Conservation (phyloP, 192 early-diverging fungal species). For the Podochytrium sp. region DNA sequence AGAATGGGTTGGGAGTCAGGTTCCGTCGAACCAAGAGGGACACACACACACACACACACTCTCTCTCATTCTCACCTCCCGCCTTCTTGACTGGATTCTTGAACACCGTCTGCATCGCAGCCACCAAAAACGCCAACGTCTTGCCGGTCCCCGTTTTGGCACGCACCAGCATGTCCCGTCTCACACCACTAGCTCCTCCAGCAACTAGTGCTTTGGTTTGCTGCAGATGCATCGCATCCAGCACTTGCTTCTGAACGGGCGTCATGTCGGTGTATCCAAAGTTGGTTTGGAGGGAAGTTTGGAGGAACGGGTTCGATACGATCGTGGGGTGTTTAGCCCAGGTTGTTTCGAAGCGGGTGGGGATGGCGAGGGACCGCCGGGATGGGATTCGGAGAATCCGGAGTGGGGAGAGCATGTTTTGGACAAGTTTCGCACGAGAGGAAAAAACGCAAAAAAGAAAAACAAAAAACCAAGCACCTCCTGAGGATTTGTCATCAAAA, state of each 20-base stretch:
- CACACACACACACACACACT: background rate
- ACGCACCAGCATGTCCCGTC: conserved; percentile 84
- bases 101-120: conserved; percentile 77
- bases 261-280: conserved; percentile 83
- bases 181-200: no score
- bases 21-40: no score
- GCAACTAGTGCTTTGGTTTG: no score
- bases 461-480: no score
- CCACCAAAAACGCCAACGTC: conserved; percentile 92
- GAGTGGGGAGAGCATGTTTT: background rate
- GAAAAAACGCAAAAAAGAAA: no score
- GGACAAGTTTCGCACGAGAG: no score
- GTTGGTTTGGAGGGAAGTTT: conserved; percentile 1
- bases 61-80: conserved; percentile 12
- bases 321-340: background rate
- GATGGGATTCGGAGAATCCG: background rate
- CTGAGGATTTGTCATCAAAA: no score
- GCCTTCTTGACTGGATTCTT: background rate
- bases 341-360: background rate
- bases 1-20: no score
- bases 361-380: background rate
- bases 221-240: conserved; percentile 58
- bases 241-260: conserved; percentile 83
- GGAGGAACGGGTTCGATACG: background rate
- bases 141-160: conserved; percentile 99